Conservation (phyloP, 805 yeast genomes). For the Cyberlindnera americana region DNA sequence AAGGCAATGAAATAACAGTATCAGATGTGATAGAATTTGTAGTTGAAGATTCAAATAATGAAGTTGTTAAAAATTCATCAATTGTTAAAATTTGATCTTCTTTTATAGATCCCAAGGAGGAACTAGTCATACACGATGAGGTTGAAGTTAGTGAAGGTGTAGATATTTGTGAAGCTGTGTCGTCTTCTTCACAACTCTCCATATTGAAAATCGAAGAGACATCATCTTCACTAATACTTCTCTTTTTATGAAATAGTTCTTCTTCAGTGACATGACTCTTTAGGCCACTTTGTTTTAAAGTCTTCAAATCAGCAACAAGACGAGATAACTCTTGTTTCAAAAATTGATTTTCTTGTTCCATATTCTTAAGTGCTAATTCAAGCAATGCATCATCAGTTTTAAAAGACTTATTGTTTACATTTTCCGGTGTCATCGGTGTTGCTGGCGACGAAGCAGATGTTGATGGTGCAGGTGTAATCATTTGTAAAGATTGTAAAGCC, state of each 20-base stretch:
- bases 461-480: slow-evolving; percentile 13
- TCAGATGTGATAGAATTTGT: slow-evolving; percentile 12
- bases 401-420: not conserved
- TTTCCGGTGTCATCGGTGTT: slow-evolving; percentile 25
- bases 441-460: slow-evolving; percentile 11
- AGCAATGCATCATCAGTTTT: slow-evolving; percentile 13
- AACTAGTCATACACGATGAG: slow-evolving; percentile 14
- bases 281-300: slow-evolving; percentile 18
- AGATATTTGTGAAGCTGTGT: slow-evolving; percentile 23
- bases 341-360: slow-evolving; percentile 43
- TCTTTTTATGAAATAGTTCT: slow-evolving; percentile 21
- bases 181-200: slow-evolving; percentile 25
- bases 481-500: slow-evolving; percentile 8
- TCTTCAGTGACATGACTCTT: slow-evolving; percentile 8
- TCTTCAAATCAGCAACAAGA: slow-evolving; percentile 41
- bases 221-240: slow-evolving; percentile 20
- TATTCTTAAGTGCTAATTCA: slow-evolving; percentile 38
- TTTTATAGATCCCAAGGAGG: slow-evolving; percentile 21
- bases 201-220: slow-evolving; percentile 12
- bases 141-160: slow-evolving; percentile 25
- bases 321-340: slow-evolving; percentile 42
- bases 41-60: slow-evolving; percentile 23
- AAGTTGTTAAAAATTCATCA: slow-evolving; percentile 25
- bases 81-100: slow-evolving; percentile 25
- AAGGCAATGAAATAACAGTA: not conserved